Conservation (phyloP, 2,329 filamentous ascomycete species). For the Colletotrichum cuscutae region DNA sequence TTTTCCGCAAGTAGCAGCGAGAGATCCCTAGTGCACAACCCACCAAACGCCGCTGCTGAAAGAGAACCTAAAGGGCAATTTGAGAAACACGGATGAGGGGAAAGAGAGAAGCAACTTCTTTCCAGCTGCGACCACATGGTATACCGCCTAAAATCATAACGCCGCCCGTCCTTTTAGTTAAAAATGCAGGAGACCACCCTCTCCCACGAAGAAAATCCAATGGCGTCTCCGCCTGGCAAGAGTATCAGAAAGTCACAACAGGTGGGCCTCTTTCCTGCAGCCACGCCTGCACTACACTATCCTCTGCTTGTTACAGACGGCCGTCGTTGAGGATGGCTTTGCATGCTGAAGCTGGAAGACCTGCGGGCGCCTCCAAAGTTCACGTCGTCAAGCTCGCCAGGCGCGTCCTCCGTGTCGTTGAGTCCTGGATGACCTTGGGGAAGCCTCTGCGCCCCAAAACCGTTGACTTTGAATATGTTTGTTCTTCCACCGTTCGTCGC, state of each 20-base stretch:
- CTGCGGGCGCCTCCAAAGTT: conserved; percentile 50
- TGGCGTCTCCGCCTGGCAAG: neutral
- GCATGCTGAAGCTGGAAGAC: conserved; percentile 58
- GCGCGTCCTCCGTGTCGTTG: conserved; percentile 63
- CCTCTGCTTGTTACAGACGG: conserved; percentile 60
- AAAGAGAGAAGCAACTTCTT: neutral
- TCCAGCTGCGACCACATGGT: conserved; percentile 12
- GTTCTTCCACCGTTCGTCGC: conserved; percentile 73
- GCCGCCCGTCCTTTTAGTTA: conserved; percentile 8
- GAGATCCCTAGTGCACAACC: neutral
- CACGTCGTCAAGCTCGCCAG: conserved; percentile 65
- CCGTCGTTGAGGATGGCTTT: conserved; percentile 52
- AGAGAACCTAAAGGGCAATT: neutral
- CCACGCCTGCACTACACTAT: conserved; percentile 41
- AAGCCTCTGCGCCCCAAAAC: conserved; percentile 65
- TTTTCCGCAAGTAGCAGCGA: neutral
- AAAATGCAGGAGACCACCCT: neutral
- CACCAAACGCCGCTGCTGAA: conserved; percentile 19
- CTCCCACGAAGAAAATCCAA: neutral
- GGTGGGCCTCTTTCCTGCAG: neutral
- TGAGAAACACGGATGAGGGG: neutral
- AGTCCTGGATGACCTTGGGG: conserved; percentile 59
- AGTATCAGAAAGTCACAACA: neutral
- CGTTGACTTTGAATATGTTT: conserved; percentile 72
- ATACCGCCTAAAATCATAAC: conserved; percentile 15